Evolutionary conservation across 1,139 yeast genomes (phyloP).

Genomic region (Scheffersomyces insectosa): DNA sequence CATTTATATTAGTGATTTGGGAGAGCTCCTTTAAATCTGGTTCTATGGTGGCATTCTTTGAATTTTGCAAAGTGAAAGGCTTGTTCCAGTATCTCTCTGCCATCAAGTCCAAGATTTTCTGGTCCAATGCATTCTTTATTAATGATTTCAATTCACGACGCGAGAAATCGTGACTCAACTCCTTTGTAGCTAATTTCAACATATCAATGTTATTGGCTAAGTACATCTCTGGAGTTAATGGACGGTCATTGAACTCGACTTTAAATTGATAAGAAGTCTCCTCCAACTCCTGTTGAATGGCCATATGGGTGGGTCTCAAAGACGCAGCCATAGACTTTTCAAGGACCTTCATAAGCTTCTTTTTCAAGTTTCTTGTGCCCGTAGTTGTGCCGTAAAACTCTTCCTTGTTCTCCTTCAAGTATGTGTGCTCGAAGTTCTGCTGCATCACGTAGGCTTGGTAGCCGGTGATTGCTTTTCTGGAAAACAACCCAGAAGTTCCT

Average conservation of each 20-base stretch:
- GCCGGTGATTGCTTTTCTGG: conserved; percentile 38
- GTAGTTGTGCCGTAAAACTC: conserved; percentile 67
- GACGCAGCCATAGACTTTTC: conserved; percentile 92
- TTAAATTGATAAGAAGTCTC: conserved; percentile 92
- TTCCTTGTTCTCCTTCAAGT: conserved; percentile 60
- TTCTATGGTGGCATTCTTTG: conserved; percentile 25
- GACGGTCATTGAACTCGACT: conserved; percentile 94
- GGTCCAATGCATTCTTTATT: conserved; percentile 83
- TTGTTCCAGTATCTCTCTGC: conserved; percentile 94
- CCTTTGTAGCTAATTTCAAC: conserved; percentile 84
- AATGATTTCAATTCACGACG: conserved; percentile 79
- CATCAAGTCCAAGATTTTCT: conserved; percentile 76
- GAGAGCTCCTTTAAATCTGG: conserved; percentile 59
- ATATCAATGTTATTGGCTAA: conserved; percentile 89
- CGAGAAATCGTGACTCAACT: conserved; percentile 79
- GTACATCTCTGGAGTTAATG: conserved; percentile 89
- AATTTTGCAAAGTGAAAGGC: conserved; percentile 36
- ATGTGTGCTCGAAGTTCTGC: conserved; percentile 62
- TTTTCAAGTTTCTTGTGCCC: conserved; percentile 75
- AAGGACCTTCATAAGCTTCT: conserved; percentile 79
- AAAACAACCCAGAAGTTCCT: conserved; percentile 25
- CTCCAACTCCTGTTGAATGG: conserved; percentile 88
- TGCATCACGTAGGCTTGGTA: conserved; percentile 58
- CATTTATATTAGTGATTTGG: conserved; percentile 48
- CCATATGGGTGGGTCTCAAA: conserved; percentile 80